These are phyloP conservation scores for Fusarium sterilihyphosum DNA, from an alignment of 2,329 filamentous ascomycete genomes.

Conservation along the genomic window DNA sequence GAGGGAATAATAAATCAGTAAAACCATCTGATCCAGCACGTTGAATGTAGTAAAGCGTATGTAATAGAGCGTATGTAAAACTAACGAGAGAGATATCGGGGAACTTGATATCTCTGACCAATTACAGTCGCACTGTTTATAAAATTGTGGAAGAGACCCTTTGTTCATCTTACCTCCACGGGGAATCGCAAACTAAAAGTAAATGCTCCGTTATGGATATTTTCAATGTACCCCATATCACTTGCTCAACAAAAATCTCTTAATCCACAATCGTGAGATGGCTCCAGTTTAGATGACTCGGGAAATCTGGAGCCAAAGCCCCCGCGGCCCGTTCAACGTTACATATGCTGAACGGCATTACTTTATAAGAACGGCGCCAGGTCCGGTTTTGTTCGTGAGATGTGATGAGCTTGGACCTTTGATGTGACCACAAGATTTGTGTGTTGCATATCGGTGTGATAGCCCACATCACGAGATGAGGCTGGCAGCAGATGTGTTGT, in stretches of 20 bases:
- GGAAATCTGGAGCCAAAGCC: neutral
- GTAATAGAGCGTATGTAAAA: neutral
- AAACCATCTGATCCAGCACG: neutral
- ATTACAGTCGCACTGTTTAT: neutral
- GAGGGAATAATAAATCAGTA: neutral
- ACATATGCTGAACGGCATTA: neutral
- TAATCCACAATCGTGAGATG: neutral
- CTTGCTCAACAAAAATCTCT: constrained; percentile 2
- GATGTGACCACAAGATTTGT: neutral
- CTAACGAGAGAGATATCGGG: neutral
- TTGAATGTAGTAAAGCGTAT: neutral
- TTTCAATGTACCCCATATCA: neutral
- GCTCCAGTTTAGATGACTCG: neutral
- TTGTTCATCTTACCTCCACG: constrained; percentile 4
- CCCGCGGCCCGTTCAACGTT: neutral
- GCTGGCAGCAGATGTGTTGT: neutral
- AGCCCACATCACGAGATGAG: neutral
- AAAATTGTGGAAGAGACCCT: constrained; percentile 13
- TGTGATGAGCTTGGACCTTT: neutral
- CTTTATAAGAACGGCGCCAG: neutral
- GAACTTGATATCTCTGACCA: neutral
- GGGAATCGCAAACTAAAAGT: constrained; percentile 10
- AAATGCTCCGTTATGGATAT: neutral
- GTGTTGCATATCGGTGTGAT: neutral
- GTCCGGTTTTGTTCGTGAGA: neutral